A percentile compares a stretch with the other conserved stretches of the same genome.
phyloP scores from a whole-genome alignment of 768 basidiomycete genomes.

The Naganishia antarctica region DNA sequence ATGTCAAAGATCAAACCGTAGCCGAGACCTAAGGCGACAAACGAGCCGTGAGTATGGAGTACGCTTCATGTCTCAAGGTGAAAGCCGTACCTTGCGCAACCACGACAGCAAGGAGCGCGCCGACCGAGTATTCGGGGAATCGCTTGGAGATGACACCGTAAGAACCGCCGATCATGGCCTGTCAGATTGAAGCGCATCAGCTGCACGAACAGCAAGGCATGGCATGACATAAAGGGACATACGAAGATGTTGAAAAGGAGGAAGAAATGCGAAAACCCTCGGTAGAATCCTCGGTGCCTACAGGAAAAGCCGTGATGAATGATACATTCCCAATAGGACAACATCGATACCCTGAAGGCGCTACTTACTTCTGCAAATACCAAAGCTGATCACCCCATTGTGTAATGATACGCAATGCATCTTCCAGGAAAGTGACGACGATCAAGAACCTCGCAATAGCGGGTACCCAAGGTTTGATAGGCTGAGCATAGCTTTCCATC shows the following conservation, averaged over 20 bases:
- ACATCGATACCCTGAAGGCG: background rate
- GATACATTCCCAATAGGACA: background rate
- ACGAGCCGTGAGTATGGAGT: background rate
- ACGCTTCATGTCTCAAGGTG: too few species aligned
- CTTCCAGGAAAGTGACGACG: constrained; percentile 96
- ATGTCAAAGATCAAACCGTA: constrained; percentile 99
- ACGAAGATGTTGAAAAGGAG: constrained; percentile 85
- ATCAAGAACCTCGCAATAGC: constrained; percentile 93
- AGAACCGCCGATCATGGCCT: constrained; percentile 87
- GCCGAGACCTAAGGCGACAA: constrained; percentile 61
- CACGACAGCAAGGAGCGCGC: constrained; percentile 83
- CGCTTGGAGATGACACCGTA: constrained; percentile 78
- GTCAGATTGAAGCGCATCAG: background rate
- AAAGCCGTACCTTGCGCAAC: constrained; percentile 64
- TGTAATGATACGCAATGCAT: constrained; percentile 83
- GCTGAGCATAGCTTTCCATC: constrained; percentile 74
- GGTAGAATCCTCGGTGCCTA: constrained; percentile 93
- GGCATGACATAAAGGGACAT: constrained; percentile 47
- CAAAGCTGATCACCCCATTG: constrained; percentile 98
- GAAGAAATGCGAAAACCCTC: constrained; percentile 92
- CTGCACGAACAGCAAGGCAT: background rate
- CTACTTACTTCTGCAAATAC: constrained; percentile 86
- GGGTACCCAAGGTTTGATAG: constrained; percentile 85
- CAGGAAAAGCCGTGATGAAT: background rate
- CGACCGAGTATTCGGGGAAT: constrained; percentile 81